Evolutionary conservation across 805 yeast species (phyloP), one percentile per base, ranked within the genome.

Genomic region (Hanseniaspora pseudoguilliermondii): DNA sequence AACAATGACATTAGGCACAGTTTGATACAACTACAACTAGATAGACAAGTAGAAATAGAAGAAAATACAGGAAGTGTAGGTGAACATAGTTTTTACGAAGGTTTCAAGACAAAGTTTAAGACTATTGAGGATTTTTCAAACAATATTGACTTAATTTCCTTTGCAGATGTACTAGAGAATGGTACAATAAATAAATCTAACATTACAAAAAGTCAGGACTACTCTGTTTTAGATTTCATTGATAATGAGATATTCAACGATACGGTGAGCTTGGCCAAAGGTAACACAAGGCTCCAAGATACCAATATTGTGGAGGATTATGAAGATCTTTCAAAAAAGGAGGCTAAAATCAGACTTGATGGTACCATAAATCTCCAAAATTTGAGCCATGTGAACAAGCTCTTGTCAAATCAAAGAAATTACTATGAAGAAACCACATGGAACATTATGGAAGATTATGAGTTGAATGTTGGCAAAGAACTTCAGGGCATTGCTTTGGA

Each of bases 1-100:
- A 60, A 63, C 6, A 61, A 60, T 47, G 84, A 81, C 63, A 65
- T 82, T 32, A 68, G 85, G 52, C 72, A 70, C 57, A 71, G 75
- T 40, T 60, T 82, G 11, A 66, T 72, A 65, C 66, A 69, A 4
- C 66, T 78, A 38, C 83, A 81, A 60, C 69, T 53, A 16, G 56
- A 53, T 25, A 66, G 55, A 16, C 71, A 1, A 76, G 76, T 47
- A n/a, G 47, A 41, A 21, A 35, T 47, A 20, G 38, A 41, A 32
- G 18, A 8, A 6, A 15, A 32, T 10, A 15, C 40, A 11, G 35
- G 20, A 10, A 13, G 13, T 21, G 23, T 20, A 5, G 32, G 35
- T 35, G 41, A 32, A 16, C 15, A 20, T 4, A 23, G 20, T 5
- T 34, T 47, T 13, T 27, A 34, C 10, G 11, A 29, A 10, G 36